Evolutionary conservation across 805 yeast species (phyloP).

Genomic region (Kuraishia ogatae): DNA sequence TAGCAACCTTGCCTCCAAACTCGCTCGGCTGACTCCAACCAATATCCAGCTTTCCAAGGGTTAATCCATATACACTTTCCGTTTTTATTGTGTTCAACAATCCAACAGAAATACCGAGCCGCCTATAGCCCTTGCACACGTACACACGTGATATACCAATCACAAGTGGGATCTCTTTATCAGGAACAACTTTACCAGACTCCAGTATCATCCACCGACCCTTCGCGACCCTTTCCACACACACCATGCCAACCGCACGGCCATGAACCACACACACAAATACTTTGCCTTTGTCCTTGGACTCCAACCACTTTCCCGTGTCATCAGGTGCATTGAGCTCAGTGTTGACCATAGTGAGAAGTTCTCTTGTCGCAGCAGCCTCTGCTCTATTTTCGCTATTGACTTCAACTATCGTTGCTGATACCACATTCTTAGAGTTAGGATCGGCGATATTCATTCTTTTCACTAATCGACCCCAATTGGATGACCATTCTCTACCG

Average conservation of each 20-base stretch:
- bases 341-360: constrained; percentile 46
- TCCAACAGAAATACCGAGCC: constrained; percentile 38
- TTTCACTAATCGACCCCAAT: neutral
- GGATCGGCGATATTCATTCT: neutral
- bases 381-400: constrained; percentile 22
- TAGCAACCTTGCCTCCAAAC: constrained; percentile 54
- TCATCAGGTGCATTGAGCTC: constrained; percentile 50
- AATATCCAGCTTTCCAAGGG: constrained; percentile 31
- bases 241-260: constrained; percentile 46
- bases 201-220: constrained; percentile 56
- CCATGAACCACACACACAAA: constrained; percentile 38
- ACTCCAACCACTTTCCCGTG: constrained; percentile 12
- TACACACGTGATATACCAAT: constrained; percentile 44
- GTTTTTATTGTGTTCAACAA: constrained; percentile 35
- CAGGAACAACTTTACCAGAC: constrained; percentile 40
- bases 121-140: constrained; percentile 34
- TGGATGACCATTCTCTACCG: constrained; percentile 40
- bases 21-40: constrained; percentile 72
- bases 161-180: constrained; percentile 27
- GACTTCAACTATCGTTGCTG: constrained; percentile 23
- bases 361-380: constrained; percentile 24
- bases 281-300: constrained; percentile 29
- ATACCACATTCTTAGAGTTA: neutral
- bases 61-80: constrained; percentile 41
- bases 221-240: constrained; percentile 36